phyloP scores from a whole-genome alignment of 352 stramenopile species.

The Phytopythium montanum region DNA sequence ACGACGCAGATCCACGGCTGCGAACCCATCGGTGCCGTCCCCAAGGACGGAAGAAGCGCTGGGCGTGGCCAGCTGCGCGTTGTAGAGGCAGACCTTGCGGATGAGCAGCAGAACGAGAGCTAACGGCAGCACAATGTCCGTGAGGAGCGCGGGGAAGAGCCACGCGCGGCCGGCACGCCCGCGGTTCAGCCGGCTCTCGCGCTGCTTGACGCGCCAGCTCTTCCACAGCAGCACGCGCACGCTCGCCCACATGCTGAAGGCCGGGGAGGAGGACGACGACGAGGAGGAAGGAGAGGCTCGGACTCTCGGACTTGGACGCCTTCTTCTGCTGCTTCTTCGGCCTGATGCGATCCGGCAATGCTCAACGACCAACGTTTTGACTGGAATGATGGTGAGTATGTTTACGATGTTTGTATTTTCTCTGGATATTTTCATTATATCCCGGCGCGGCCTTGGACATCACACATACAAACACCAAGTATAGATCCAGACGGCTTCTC shows the following conservation, averaged over 20 bases:
- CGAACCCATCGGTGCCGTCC: not conserved
- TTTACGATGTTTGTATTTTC: too few species aligned
- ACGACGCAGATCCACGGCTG: not conserved
- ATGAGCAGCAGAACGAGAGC: slow-evolving; percentile 56
- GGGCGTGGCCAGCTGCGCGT: slow-evolving; percentile 27
- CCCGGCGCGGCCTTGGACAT: too few species aligned
- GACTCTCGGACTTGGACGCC: too few species aligned
- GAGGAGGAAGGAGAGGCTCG: too few species aligned
- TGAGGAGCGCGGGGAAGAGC: slow-evolving; percentile 66
- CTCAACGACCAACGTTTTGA: too few species aligned
- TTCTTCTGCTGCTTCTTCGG: too few species aligned
- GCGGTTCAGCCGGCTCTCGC: slow-evolving; percentile 66
- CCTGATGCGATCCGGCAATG: too few species aligned
- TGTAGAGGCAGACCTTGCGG: slow-evolving; percentile 51
- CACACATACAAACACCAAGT: too few species aligned
- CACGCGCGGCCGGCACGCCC: slow-evolving; percentile 28
- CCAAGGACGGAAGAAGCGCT: not conserved
- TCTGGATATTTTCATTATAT: too few species aligned
- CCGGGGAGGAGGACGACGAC: too few species aligned
- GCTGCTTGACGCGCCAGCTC: slow-evolving; percentile 82
- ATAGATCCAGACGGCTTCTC: too few species aligned
- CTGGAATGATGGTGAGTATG: too few species aligned
- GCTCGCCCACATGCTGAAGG: slow-evolving; percentile 28
- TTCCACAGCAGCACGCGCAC: slow-evolving; percentile 73
- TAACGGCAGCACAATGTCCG: slow-evolving; percentile 66